Evolutionary conservation across 768 basidiomycete genomes (phyloP).

Genomic region (Mycena galopus): DNA sequence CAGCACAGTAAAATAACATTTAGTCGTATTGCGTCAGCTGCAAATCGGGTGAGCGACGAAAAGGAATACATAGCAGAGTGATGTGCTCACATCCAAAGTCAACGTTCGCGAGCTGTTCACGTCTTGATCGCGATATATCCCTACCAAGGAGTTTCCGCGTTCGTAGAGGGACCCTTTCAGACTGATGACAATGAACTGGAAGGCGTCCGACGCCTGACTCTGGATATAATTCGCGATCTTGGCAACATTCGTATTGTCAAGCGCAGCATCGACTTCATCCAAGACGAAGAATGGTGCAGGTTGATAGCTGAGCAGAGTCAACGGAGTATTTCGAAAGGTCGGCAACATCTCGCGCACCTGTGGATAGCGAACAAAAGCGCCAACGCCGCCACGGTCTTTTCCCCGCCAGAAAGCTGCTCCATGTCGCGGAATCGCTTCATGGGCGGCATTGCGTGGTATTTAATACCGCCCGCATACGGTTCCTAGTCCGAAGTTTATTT

Average conservation of each 20-base stretch:
- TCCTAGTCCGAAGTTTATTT: slow-evolving; percentile 41
- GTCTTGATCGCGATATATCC: slow-evolving; percentile 95
- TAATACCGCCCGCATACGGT: slow-evolving; percentile 78
- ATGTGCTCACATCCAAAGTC: slow-evolving; percentile 83
- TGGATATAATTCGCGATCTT: slow-evolving; percentile 96
- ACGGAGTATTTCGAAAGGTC: background rate
- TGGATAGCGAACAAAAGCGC: slow-evolving; percentile 97
- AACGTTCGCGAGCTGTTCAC: slow-evolving; percentile 92
- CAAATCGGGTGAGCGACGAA: slow-evolving; percentile 23
- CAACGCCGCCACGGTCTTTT: slow-evolving; percentile 98
- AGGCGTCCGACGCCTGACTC: slow-evolving; percentile 81
- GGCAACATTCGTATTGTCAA: slow-evolving; percentile 98
- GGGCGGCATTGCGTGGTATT: slow-evolving; percentile 99
- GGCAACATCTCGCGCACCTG: slow-evolving; percentile 63
- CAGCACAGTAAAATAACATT: slow-evolving; percentile 5
- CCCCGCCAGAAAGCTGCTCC: slow-evolving; percentile 98
- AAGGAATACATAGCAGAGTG: background rate
- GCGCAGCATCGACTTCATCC: slow-evolving; percentile 98
- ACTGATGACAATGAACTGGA: slow-evolving; percentile 98
- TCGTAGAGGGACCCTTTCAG: slow-evolving; percentile 95
- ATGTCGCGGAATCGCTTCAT: slow-evolving; percentile 99
- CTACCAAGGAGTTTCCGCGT: slow-evolving; percentile 89
- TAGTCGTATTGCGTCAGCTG: slow-evolving; percentile 36
- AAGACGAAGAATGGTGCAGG: slow-evolving; percentile 98
- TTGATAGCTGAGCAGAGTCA: slow-evolving; percentile 74